Percentiles rank a stretch among this genome's conserved stretches.
These are phyloP conservation scores for Colletotrichum sublineola DNA, from an alignment of 2,329 filamentous ascomycete genomes.

Conservation along the genomic window DNA sequence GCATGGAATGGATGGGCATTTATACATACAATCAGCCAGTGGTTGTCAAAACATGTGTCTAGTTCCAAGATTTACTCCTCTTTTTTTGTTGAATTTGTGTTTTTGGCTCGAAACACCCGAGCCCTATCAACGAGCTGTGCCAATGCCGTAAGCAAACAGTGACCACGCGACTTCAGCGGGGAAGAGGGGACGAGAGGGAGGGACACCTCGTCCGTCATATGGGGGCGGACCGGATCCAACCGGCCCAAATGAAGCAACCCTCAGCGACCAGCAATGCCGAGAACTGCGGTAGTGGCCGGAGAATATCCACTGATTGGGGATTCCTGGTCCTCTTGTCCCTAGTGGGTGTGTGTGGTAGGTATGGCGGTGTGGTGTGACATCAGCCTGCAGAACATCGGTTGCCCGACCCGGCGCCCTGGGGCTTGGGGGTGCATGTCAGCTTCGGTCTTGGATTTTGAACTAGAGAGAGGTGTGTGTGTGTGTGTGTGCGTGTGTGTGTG, in stretches of 20 bases:
- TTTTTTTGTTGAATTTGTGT: neutral
- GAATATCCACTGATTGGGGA: neutral
- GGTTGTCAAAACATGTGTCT: neutral
- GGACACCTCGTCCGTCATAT: too few species aligned
- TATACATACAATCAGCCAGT: neutral
- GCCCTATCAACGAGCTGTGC: neutral
- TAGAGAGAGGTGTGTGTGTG: neutral
- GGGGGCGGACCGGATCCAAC: neutral
- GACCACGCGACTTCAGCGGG: neutral
- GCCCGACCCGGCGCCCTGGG: neutral
- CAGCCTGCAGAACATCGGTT: neutral
- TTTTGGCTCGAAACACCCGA: neutral
- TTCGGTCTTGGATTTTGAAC: neutral
- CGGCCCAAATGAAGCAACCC: neutral
- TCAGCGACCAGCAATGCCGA: slow-evolving; percentile 7
- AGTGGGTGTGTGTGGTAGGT: neutral
- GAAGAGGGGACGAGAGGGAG: neutral
- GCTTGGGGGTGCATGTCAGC: neutral
- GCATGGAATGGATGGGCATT: neutral
- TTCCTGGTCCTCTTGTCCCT: neutral
- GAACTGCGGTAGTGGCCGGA: slow-evolving; percentile 7
- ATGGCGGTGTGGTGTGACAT: neutral
- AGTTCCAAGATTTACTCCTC: neutral
- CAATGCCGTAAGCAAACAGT: neutral
- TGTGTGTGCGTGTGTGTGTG: neutral